Evolutionary conservation across 768 basidiomycete genomes (phyloP).

Genomic region (Kwoniella dendrophila): DNA sequence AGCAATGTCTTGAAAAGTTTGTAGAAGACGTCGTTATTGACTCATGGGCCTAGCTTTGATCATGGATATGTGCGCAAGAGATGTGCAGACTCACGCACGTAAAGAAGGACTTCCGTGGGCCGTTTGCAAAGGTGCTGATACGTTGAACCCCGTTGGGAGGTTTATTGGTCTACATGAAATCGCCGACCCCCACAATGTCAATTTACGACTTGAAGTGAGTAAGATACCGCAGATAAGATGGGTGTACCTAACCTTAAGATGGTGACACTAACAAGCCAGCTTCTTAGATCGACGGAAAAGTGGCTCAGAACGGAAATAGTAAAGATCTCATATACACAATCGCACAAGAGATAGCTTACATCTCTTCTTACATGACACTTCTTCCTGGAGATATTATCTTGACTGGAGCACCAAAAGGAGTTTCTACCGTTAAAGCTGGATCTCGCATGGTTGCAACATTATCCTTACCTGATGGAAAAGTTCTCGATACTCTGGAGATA

Average conservation of each 20-base stretch:
- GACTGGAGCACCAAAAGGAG: background rate
- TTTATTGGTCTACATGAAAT: background rate
- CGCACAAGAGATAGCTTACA: background rate
- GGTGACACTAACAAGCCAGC: too few relatives aligned
- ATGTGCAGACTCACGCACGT: background rate
- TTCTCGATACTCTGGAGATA: background rate
- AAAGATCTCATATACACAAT: background rate
- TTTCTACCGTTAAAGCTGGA: too few relatives aligned
- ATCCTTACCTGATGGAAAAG: background rate
- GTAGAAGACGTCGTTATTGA: too few relatives aligned
- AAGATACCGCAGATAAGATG: too few relatives aligned
- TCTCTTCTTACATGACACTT: background rate
- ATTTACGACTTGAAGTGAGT: background rate
- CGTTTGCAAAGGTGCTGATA: background rate
- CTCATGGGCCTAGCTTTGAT: too few relatives aligned
- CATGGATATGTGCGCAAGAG: background rate
- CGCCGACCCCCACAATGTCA: background rate
- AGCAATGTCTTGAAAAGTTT: too few relatives aligned
- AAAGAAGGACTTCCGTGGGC: background rate
- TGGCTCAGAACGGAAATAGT: background rate
- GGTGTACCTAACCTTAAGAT: too few relatives aligned
- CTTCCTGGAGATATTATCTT: background rate
- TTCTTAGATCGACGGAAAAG: background rate
- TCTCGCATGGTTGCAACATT: too few relatives aligned
- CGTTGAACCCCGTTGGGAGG: background rate